phyloP scores from a whole-genome alignment of 768 basidiomycete species.

The Macrocybe gigantea region DNA sequence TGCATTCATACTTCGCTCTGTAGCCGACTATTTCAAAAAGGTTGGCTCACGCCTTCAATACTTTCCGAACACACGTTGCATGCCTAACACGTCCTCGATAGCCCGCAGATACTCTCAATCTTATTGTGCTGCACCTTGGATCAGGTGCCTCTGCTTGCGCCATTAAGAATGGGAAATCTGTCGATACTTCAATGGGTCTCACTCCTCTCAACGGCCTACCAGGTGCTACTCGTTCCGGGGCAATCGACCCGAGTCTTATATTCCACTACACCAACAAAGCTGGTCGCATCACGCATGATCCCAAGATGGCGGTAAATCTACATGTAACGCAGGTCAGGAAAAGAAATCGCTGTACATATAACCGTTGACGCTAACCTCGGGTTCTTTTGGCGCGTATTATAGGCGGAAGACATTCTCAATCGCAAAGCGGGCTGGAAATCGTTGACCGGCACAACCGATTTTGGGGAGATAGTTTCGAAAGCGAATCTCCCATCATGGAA shows the following conservation, averaged over 20 bases:
- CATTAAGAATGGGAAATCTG: conserved; percentile 64
- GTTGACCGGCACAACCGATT: conserved; percentile 78
- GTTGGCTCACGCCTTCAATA: too few species aligned
- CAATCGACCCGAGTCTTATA: conserved; percentile 80
- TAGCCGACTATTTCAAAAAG: conserved; percentile 54
- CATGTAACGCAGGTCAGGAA: conserved; percentile 45
- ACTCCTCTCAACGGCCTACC: conserved; percentile 87
- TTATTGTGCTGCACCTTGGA: conserved; percentile 84
- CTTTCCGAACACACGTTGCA: too few species aligned
- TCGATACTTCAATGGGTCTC: conserved; percentile 90
- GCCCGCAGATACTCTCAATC: conserved; percentile 47
- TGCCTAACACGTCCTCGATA: too few species aligned
- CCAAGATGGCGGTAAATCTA: conserved; percentile 36
- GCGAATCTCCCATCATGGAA: conserved; percentile 20
- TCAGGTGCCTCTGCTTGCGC: conserved; percentile 86
- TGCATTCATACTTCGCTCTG: conserved; percentile 59
- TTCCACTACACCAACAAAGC: conserved; percentile 72
- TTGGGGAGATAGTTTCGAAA: conserved; percentile 55
- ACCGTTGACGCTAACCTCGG: background rate
- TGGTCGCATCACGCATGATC: conserved; percentile 49
- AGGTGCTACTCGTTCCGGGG: conserved; percentile 82
- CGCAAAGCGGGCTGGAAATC: conserved; percentile 74
- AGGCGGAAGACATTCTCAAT: conserved; percentile 73
- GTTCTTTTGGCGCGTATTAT: background rate
- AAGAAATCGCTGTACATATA: background rate